Evolutionary conservation across 2,329 filamentous ascomycete genomes (phyloP), one percentile per base, ranked within the genome.

Genomic region (Amauroascus verrucosus): DNA sequence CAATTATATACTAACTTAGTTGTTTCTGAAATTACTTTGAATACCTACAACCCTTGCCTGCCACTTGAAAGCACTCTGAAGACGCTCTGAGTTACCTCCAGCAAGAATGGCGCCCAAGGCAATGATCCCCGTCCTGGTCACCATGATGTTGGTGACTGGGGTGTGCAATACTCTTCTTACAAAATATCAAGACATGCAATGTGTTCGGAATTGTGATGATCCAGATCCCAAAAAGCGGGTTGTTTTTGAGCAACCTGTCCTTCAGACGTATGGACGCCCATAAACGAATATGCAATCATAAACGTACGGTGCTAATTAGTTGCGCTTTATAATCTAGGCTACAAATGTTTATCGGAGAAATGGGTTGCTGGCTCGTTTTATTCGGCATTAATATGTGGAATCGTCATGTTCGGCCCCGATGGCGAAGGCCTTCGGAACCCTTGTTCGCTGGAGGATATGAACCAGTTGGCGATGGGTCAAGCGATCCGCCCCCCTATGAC

Each of bases 121-220:
- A 35, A 67, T 88, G 53, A 80, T 97, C 56, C 89, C 89, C 35
- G 79, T 96, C 65, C 77, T 97, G 58, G 88, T 97, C 70, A 85
- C 78, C 63, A 94, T 96, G 88, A 97, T 97, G 91, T 77, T 97
- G 66, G 73, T 95, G 66, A 96, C 91, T 22, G 91, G 91, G 58
- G 89, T 95, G 57, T 95, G 89, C 77, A 98, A 98, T 70, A 98
- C 93, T 1, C 81, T 98, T 57, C 77, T 98, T 64, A 96, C 91
- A 62, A 98, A 98, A 68, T 96, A 90, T 65, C 91, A 97, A 87
- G 93, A 98, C 69, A 95, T 95, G 76, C 88, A 96, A 83, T 98
- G 93, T 72, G 87, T 97, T 38, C 80, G 86, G 60, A 82, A 97
- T 74, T 98, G 93, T 75, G 82, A 88, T 63, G 77, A 81, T 56